These are phyloP conservation scores for Eleusine indica DNA, from an alignment of 176 grass and related monocot species.

Conservation along the genomic window DNA sequence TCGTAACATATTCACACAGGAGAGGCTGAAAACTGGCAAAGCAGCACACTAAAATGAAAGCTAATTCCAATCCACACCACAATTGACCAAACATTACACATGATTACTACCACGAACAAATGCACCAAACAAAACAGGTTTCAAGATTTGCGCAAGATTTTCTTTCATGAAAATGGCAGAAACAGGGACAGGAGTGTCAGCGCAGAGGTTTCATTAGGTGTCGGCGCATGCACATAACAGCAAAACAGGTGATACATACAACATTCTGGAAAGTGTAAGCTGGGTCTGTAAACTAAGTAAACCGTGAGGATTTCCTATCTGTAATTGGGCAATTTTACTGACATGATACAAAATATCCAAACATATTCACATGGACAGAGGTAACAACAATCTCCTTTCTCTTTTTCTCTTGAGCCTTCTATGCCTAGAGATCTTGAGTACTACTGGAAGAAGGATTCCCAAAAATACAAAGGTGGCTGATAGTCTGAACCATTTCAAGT, in stretches of 20 bases:
- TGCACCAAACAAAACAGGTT: not conserved
- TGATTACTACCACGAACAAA: constrained; percentile 43
- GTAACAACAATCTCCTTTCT: constrained; percentile 85
- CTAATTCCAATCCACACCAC: constrained; percentile 13
- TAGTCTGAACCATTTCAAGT: constrained; percentile 65
- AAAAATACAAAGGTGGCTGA: constrained; percentile 66
- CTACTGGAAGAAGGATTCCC: constrained; percentile 70
- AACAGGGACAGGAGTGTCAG: not conserved
- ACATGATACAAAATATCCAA: constrained; percentile 49
- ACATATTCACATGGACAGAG: constrained; percentile 93
- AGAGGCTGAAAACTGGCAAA: constrained; percentile 13
- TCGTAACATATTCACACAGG: not conserved
- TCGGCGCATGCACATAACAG: constrained; percentile 13
- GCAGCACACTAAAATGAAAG: constrained; percentile 6
- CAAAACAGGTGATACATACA: constrained; percentile 27
- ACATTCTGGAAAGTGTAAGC: constrained; percentile 10
- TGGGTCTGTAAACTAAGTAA: constrained; percentile 29
- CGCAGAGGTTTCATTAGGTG: not conserved
- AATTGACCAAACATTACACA: constrained; percentile 6
- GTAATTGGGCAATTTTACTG: constrained; percentile 48
- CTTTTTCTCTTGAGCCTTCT: constrained; percentile 85
- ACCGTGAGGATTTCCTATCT: constrained; percentile 41
- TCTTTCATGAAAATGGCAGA: not conserved
- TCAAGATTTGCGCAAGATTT: constrained; percentile 26
- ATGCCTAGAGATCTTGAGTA: constrained; percentile 88